Conservation (phyloP, 257 asterid genomes). For the Paulownia fortunei region DNA sequence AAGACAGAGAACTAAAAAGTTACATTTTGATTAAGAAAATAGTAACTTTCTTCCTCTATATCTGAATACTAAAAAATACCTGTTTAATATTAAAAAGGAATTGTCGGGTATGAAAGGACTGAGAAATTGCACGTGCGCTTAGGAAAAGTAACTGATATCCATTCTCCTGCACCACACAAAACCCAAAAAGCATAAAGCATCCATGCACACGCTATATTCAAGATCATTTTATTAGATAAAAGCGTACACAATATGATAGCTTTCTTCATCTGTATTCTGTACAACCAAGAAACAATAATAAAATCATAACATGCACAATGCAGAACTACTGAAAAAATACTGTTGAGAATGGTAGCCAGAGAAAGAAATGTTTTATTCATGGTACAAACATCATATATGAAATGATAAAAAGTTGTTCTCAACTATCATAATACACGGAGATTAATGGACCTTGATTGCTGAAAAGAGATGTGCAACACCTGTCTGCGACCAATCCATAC, state of each 20-base stretch:
- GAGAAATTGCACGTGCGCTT: conserved; percentile 96
- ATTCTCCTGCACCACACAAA: conserved; percentile 76
- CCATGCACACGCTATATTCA: not conserved
- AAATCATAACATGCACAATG: not conserved
- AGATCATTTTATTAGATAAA: not conserved
- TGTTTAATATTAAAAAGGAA: conserved; percentile 86
- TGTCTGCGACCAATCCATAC: conserved; percentile 96
- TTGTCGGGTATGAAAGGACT: conserved; percentile 84
- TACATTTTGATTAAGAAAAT: not conserved
- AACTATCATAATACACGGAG: conserved; percentile 13
- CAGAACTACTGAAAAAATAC: not conserved
- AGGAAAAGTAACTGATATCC: conserved; percentile 95
- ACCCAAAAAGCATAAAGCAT: conserved; percentile 4
- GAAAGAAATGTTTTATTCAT: not conserved
- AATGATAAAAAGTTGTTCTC: not conserved
- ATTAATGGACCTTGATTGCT: conserved; percentile 82
- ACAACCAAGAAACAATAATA: not conserved
- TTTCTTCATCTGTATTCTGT: not conserved
- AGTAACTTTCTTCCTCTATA: not conserved
- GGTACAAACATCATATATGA: not conserved
- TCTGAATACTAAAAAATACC: conserved; percentile 46
- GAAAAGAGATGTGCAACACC: conserved; percentile 96
- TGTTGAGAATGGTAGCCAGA: not conserved
- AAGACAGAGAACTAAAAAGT: conserved; percentile 1
- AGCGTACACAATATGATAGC: conserved; percentile 9